Evolutionary conservation across 1,284 basidiomycete genomes (phyloP), one percentile per base, ranked within the genome.

Genomic region (Boletellus deceptivus): DNA sequence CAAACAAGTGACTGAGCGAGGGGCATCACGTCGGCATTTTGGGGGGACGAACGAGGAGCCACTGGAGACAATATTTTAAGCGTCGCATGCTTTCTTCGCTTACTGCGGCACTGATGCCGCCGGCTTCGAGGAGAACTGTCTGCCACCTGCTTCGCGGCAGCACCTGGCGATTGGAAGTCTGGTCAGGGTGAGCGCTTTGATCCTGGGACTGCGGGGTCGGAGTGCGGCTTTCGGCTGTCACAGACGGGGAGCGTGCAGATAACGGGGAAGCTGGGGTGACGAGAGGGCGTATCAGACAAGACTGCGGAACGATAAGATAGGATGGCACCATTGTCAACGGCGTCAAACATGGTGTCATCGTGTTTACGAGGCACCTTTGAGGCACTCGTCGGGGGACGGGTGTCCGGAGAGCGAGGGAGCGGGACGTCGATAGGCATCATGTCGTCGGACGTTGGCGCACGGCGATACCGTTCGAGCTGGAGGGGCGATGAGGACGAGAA

Each of bases 21-120:
- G 88, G 62, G 29, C 0, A 39, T 14, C 85, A 89, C 86, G 59
- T 7, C 31, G 27, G 41, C 40, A 50, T 39, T 50, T 29, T 20
- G 16, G 53, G 36, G 44, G 48, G 34, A 71, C 76, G 31, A 43
- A 91, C 90, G 73, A 89, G 84, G n/a, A 96, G 74, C 91, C 91
- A 94, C 53, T 91, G 84, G 33, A 95, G 69, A 70, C 91, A 93
- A 64, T 93, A 95, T 65, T 87, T 86, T 44, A 96, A 70, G 48
- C 86, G 78, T 55, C 89, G 79, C 88, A 95, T 91, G 63, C 86
- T 92, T 69, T 95, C 93, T 58, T 93, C 90, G 66, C 90, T 93
- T 48, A 94, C 77, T 3, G 92, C 92, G 0, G 90, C 90, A 50
- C 91, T 83, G 29, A 96, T 77, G 0, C 93, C 93, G n/a, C 92